Percentiles rank a stretch among this genome's conserved stretches.
These are phyloP conservation scores for Limnanthes douglasii DNA, from an alignment of 345 rosid genomes.

Conservation along the genomic window DNA sequence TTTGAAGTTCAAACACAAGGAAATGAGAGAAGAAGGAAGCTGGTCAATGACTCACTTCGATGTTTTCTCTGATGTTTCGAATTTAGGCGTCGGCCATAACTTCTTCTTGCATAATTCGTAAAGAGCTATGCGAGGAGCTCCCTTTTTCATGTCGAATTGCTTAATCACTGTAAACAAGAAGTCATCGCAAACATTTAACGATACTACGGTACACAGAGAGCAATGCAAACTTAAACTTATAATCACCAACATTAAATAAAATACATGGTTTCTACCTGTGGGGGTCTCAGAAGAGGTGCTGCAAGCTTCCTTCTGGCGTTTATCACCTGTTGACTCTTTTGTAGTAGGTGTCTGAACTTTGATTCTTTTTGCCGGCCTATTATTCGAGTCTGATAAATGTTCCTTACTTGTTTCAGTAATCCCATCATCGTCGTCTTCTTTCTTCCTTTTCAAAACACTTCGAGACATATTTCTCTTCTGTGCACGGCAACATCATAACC, in stretches of 20 bases:
- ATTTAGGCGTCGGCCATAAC: slow-evolving; percentile 70
- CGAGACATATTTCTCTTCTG: slow-evolving; percentile 51
- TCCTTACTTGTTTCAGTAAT: slow-evolving; percentile 7
- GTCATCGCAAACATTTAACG: neutral
- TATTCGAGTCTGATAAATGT: slow-evolving; percentile 3
- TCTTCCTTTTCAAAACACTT: slow-evolving; percentile 14
- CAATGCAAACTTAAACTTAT: neutral
- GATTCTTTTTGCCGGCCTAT: slow-evolving; percentile 3
- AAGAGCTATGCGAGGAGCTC: slow-evolving; percentile 62
- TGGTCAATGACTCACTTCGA: slow-evolving; percentile 24
- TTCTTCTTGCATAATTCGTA: slow-evolving; percentile 55
- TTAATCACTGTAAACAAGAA: slow-evolving; percentile 28
- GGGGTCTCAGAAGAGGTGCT: slow-evolving; percentile 8
- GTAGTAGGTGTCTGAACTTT: slow-evolving; percentile 6
- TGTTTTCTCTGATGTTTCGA: slow-evolving; percentile 28
- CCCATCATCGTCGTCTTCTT: slow-evolving; percentile 8
- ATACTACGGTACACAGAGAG: neutral
- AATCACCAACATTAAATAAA: neutral
- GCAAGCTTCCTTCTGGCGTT: slow-evolving; percentile 6
- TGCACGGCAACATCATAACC: too few species aligned
- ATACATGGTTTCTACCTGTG: neutral
- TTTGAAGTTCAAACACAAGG: neutral
- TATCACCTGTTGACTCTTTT: slow-evolving; percentile 9
- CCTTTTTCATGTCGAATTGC: slow-evolving; percentile 53
- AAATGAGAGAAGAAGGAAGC: neutral